Evolutionary conservation across 2,329 filamentous ascomycete species (phyloP).

Genomic region (Pyricularia grisea): DNA sequence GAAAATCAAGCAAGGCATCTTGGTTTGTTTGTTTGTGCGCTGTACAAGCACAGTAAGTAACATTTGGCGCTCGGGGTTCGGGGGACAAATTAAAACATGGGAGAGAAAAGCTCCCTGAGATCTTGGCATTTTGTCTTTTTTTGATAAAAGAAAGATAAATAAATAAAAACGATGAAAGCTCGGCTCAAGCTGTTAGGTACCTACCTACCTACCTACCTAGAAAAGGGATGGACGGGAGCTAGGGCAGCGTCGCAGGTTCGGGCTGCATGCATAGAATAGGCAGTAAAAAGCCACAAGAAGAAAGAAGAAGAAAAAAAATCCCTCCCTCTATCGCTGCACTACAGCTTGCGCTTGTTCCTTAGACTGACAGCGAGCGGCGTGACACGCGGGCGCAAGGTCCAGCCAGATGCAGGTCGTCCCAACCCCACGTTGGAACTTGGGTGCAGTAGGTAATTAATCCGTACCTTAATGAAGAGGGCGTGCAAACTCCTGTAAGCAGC

Average conservation of each 20-base stretch:
- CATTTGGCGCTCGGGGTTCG: not conserved
- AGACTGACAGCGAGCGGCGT: not conserved
- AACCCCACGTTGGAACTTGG: not conserved
- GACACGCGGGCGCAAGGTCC: no score
- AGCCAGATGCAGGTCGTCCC: not conserved
- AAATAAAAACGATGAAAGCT: not conserved
- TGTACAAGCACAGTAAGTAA: not conserved
- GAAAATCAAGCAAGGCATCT: not conserved
- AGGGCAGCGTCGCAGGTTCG: not conserved
- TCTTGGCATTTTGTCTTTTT: not conserved
- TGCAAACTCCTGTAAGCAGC: not conserved
- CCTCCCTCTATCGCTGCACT: not conserved
- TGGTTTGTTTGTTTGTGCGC: not conserved
- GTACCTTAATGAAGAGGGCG: no score
- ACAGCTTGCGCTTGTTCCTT: not conserved
- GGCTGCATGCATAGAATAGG: not conserved
- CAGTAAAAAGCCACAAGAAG: not conserved
- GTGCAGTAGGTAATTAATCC: not conserved
- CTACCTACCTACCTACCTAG: no score
- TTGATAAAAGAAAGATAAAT: no score
- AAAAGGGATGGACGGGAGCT: not conserved
- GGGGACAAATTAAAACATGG: no score
- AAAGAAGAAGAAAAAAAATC: not conserved
- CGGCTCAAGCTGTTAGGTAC: not conserved
- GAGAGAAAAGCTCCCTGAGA: not conserved